Percentiles rank a stretch among this genome's conserved stretches.
Conservation (phyloP, 148 eudicot genomes). For the Salicornia ramosissima region DNA sequence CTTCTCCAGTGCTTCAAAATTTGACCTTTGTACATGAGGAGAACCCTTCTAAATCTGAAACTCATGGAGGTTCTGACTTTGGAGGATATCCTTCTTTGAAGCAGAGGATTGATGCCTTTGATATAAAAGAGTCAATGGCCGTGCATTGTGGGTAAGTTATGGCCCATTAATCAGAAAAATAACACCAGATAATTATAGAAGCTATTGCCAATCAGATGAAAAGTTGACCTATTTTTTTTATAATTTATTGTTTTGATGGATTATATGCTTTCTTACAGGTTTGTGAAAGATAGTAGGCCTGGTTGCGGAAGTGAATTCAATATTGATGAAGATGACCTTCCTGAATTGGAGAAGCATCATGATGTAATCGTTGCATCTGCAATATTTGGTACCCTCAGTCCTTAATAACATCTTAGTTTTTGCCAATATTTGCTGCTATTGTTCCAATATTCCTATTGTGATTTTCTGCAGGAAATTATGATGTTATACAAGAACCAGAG, state of each 20-base stretch:
- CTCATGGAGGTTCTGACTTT: slow-evolving; percentile 78
- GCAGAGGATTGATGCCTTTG: slow-evolving; percentile 70
- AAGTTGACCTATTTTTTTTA: too few species aligned
- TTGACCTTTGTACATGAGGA: slow-evolving; percentile 67
- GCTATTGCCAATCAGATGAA: background rate
- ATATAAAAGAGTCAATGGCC: slow-evolving; percentile 78
- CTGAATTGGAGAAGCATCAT: slow-evolving; percentile 60
- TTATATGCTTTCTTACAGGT: slow-evolving; percentile 36
- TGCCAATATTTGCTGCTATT: background rate
- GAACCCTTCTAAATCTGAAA: slow-evolving; percentile 50
- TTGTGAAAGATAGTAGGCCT: slow-evolving; percentile 77
- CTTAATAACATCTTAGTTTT: slow-evolving; percentile 12
- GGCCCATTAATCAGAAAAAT: background rate
- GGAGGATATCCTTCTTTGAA: slow-evolving; percentile 80
- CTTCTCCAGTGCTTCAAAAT: slow-evolving; percentile 65
- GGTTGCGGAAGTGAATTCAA: slow-evolving; percentile 79
- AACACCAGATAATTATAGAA: background rate
- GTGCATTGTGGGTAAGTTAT: slow-evolving; percentile 84
- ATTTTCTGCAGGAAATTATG: slow-evolving; percentile 68
- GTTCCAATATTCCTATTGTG: slow-evolving; percentile 22
- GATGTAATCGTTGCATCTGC: slow-evolving; percentile 91
- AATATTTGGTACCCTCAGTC: slow-evolving; percentile 65
- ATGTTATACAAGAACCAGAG: slow-evolving; percentile 68
- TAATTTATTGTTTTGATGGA: background rate
- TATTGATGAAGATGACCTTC: slow-evolving; percentile 73